Evolutionary conservation across 495 filamentous ascomycete species (phyloP), one percentile per base, ranked within the genome.

Genomic region (Tuber microsphaerosporum): DNA sequence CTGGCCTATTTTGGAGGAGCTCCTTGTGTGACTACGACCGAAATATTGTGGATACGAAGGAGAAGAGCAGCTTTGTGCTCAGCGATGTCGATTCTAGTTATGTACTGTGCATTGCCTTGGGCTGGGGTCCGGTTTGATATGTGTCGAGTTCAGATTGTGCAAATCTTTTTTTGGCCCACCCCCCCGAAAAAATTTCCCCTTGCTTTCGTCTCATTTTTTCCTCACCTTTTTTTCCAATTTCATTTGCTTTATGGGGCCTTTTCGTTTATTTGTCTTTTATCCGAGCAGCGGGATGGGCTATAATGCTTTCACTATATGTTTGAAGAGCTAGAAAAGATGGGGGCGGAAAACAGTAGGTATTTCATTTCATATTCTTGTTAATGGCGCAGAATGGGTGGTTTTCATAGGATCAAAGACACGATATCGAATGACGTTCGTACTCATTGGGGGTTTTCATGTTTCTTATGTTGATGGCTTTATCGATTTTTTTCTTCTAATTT

Each of bases 401-500:
- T 79, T 79, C 77, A 79, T 79, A 79, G 77, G 76, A 79, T 79
- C 73, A 79, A 65, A 70, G 76, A 78, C 76, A 78, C 76, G 77
- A 79, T 79, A 78, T 79, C 76, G 76, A 75, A 79, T 73, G 73
- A 79, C 77, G 78, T 77, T 71, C 56, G 26, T 65, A 65, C 31
- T 65, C 56, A 65, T 65, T 65, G 56, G 56, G 56, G 56, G 56
- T 31, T 65, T 65, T 65, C 56, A 65, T 34, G 26, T 65, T 79
- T 79, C 77, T 75, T 79, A 79, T 79, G 74, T 79, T 71, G 69
- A 79, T 79, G 78, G 77, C 73, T 73, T 79, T 79, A 75, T 68
- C 31, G 2, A 71, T 43, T 77, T 79, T 77, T 79, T 61, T 79
- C 45, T 72, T 69, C 44, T 65, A 65, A 48, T 71, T 79, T 37